Conservation (phyloP, 2,329 filamentous ascomycete genomes). For the Trichophyton benhamiae region DNA sequence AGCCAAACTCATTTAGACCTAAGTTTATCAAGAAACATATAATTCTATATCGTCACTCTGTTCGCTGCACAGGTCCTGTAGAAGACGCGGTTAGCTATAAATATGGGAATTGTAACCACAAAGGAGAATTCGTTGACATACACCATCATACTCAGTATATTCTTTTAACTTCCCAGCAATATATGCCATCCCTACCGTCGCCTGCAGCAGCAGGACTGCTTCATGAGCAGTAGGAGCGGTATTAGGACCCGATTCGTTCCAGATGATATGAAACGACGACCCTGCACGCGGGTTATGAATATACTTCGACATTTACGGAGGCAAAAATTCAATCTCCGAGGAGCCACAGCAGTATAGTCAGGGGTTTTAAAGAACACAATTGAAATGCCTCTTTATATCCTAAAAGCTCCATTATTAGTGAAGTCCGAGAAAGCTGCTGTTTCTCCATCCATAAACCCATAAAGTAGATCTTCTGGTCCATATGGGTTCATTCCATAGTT, state of each 20-base stretch:
- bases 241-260: neutral
- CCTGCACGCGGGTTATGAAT: too few relatives aligned
- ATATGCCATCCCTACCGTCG: too few relatives aligned
- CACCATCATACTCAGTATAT: neutral
- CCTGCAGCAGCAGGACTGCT: too few relatives aligned
- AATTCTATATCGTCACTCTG: neutral
- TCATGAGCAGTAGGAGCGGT: too few relatives aligned
- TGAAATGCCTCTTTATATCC: conserved; percentile 2
- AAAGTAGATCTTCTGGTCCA: conserved; percentile 13
- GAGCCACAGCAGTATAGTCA: neutral
- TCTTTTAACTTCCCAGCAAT: too few relatives aligned
- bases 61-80: neutral
- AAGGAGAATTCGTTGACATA: neutral
- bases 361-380: neutral
- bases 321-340: neutral
- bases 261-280: too few relatives aligned
- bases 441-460: conserved; percentile 15
- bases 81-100: neutral
- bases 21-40: neutral
- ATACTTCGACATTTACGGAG: too few relatives aligned
- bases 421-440: conserved; percentile 12
- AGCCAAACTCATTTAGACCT: neutral
- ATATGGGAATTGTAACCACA: neutral
- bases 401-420: conserved; percentile 10
- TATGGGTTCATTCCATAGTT: conserved; percentile 8